Percentiles rank a stretch among this genome's conserved stretches.
These are phyloP conservation scores for Batkoa obscura DNA, from an alignment of 371 early-diverging fungal species.

Conservation along the genomic window DNA sequence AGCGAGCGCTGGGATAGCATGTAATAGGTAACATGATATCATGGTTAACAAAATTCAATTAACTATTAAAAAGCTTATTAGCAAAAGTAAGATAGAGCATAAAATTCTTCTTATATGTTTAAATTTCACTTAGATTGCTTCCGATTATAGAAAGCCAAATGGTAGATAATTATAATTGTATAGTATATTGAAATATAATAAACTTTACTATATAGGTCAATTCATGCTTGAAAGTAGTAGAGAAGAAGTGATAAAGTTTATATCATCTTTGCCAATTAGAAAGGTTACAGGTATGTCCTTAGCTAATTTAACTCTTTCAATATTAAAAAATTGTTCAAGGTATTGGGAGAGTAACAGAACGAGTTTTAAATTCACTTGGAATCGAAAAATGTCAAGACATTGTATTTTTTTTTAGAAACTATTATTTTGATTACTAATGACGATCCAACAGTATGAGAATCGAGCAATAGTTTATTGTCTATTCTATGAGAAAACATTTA, in stretches of 20 bases:
- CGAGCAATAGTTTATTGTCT: too few relatives aligned
- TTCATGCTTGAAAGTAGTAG: background rate
- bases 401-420: background rate
- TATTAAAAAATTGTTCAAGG: background rate
- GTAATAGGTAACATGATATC: background rate
- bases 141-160: slow-evolving; percentile 3
- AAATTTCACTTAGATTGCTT: background rate
- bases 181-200: background rate
- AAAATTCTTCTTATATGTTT: background rate
- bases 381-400: slow-evolving; percentile 4
- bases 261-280: background rate
- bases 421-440: too few relatives aligned
- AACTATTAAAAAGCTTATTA: background rate
- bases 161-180: background rate
- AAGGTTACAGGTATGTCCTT: background rate
- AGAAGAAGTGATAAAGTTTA: background rate
- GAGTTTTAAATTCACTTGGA: slow-evolving; percentile 2
- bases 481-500: too few relatives aligned
- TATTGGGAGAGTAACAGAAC: slow-evolving; percentile 3
- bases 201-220: background rate
- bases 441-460: too few relatives aligned
- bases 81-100: background rate
- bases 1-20: slow-evolving; percentile 2
- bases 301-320: background rate
- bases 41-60: background rate